Base-by-base conservation (phyloP, 768 basidiomycete genomes). In the Termitomyces eurrhizus region DNA sequence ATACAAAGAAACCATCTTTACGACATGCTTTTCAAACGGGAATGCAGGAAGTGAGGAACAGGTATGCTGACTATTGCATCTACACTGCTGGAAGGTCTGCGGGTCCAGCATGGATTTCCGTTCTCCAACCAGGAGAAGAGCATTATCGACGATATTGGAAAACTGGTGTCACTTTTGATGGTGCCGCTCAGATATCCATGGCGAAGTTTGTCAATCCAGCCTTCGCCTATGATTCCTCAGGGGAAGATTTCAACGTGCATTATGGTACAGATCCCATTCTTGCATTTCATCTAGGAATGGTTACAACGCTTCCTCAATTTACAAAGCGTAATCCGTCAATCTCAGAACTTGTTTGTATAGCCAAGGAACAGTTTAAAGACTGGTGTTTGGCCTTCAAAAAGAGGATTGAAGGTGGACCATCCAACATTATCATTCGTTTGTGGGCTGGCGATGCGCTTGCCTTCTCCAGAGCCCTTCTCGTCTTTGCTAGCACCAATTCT, bases 171-270 rank as follows among this genome's bases (percentile, higher is more conserved):
- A 78, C 78, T 0, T 68, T 72, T 36, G 52, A 65, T 16, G 59
- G 64, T 21, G 49, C 60, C 1, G 61, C 58, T 5, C 55, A 68
- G 3, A 54, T 60, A 32, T 49, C 64, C 4, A 52, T 62, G 6
- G 70, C 74, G 2, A 75, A 65, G 5, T 59, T 73, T 32, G 56
- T 77, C 36, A 84, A 84, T 61, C 82, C 82, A 3, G 79, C 78
- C 0, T 82, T 82, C 53, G 72, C 74, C 0, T 80, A 78, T 63
- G 77, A 77, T 3, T 65, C 70, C 7, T 67, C 65, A 16, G 80
- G 80, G 9, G 66, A 70, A 58, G 72, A 66, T 2, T 81, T 74
- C 60, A 65, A 70, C 18, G 71, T 80, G 1, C 79, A 83, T 56
- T 78, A 81, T 60, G 79, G 75, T 7, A 76, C 77, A 1, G 74